phyloP scores from a whole-genome alignment of 2,329 filamentous ascomycete genomes.

The Pseudogymnoascus sp. region DNA sequence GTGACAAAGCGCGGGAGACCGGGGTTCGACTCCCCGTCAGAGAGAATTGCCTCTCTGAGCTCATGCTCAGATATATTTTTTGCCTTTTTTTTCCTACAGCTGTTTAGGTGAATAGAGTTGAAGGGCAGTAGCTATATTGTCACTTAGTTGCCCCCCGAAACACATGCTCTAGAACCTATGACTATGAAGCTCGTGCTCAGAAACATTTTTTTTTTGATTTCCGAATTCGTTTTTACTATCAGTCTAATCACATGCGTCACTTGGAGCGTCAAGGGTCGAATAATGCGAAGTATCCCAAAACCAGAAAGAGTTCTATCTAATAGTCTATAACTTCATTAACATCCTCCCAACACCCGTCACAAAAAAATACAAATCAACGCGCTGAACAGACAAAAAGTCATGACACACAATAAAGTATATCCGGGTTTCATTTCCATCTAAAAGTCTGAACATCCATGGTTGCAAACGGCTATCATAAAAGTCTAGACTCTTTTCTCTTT shows the following conservation, averaged over 20 bases:
- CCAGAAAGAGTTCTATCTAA: conserved; percentile 1
- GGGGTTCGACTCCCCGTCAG: conserved; percentile 16
- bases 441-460: conserved; percentile 8
- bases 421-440: conserved; percentile 8
- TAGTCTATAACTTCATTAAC: conserved; percentile 1
- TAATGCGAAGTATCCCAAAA: background rate
- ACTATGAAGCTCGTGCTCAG: background rate
- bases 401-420: conserved; percentile 4
- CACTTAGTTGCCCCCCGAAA: too few species aligned
- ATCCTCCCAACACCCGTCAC: conserved; percentile 1
- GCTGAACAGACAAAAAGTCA: conserved; percentile 4
- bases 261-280: background rate
- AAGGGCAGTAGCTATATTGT: background rate
- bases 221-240: too few species aligned
- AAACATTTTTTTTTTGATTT: too few species aligned
- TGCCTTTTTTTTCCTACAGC: background rate
- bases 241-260: background rate
- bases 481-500: background rate
- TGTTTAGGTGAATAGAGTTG: background rate
- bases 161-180: background rate
- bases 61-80: conserved; percentile 8
- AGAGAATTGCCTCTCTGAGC: conserved; percentile 11
- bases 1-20: conserved; percentile 16
- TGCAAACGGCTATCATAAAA: conserved; percentile 7
- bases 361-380: background rate